phyloP scores from a whole-genome alignment of 2,329 filamentous ascomycete genomes.

The Achaetomium macrosporum region DNA sequence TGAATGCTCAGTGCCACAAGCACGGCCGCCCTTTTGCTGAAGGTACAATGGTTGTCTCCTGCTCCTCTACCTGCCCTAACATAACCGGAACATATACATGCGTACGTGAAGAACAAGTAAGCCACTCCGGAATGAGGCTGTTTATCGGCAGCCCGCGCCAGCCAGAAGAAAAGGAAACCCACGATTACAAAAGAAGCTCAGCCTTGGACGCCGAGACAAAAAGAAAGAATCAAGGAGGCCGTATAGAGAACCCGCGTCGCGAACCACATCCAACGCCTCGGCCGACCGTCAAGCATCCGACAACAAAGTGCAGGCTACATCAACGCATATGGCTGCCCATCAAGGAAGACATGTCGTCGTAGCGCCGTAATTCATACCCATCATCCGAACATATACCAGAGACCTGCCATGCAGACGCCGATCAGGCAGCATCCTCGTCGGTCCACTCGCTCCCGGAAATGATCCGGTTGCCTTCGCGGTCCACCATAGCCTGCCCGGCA shows the following conservation, averaged over 20 bases:
- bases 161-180: conserved; percentile 3
- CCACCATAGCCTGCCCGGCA: conserved; percentile 44
- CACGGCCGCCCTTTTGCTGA: neutral
- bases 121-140: conserved; percentile 1
- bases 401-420: no score
- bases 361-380: conserved; percentile 26
- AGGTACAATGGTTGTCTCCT: neutral
- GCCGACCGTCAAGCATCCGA: neutral
- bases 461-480: conserved; percentile 56
- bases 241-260: neutral
- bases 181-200: conserved; percentile 9
- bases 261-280: conserved; percentile 5
- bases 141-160: conserved; percentile 11
- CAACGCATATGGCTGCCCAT: conserved; percentile 10
- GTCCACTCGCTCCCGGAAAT: conserved; percentile 63
- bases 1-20: neutral
- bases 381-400: conserved; percentile 5
- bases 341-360: conserved; percentile 14
- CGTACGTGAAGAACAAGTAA: neutral
- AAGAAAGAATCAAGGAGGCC: neutral
- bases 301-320: conserved; percentile 8
- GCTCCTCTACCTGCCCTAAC: neutral
- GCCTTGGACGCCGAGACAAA: neutral
- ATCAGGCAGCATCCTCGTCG: conserved; percentile 55
- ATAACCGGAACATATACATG: conserved; percentile 7